Percentiles rank a stretch among this genome's conserved stretches.
These are phyloP conservation scores for Colletotrichum noveboracense DNA, from an alignment of 2,329 filamentous ascomycete species.

Conservation along the genomic window DNA sequence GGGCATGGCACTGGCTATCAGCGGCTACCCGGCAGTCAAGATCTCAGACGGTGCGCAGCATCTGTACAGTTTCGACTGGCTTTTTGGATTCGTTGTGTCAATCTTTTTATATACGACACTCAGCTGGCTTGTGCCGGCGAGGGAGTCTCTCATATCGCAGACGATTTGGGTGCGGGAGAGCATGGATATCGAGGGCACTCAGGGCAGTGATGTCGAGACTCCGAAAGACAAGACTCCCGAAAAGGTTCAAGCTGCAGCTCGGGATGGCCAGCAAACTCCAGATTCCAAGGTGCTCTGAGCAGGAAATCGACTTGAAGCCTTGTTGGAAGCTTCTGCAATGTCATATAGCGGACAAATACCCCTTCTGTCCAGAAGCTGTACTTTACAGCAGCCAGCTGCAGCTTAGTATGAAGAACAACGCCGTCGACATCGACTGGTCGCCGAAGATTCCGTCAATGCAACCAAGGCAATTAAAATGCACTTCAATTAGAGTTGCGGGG, in stretches of 20 bases:
- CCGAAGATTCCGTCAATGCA: not conserved
- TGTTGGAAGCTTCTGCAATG: not conserved
- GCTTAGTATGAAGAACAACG: not conserved
- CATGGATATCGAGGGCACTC: not conserved
- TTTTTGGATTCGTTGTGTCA: constrained; percentile 20
- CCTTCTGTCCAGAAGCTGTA: not conserved
- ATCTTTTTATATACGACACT: constrained; percentile 11
- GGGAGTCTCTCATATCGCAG: constrained; percentile 10
- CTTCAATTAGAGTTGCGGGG: not conserved
- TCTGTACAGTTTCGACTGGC: constrained; percentile 22
- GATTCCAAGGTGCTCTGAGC: not conserved
- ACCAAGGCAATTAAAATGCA: not conserved
- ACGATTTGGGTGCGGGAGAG: constrained; percentile 9
- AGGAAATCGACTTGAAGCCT: not conserved
- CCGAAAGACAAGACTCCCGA: constrained; percentile 3
- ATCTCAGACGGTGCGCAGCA: constrained; percentile 15
- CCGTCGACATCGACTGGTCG: not conserved
- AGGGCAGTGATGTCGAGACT: constrained; percentile 4
- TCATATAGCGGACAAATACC: not conserved
- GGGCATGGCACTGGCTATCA: constrained; percentile 53
- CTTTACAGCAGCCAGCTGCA: not conserved
- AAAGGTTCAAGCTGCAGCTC: not conserved
- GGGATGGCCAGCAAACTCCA: not conserved
- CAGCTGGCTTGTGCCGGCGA: constrained; percentile 19
- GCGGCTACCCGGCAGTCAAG: constrained; percentile 23